Percentiles rank a stretch among this genome's conserved stretches.
Evolutionary conservation across 257 asterid species (phyloP).

Genomic region (Gentiana macrophylla): DNA sequence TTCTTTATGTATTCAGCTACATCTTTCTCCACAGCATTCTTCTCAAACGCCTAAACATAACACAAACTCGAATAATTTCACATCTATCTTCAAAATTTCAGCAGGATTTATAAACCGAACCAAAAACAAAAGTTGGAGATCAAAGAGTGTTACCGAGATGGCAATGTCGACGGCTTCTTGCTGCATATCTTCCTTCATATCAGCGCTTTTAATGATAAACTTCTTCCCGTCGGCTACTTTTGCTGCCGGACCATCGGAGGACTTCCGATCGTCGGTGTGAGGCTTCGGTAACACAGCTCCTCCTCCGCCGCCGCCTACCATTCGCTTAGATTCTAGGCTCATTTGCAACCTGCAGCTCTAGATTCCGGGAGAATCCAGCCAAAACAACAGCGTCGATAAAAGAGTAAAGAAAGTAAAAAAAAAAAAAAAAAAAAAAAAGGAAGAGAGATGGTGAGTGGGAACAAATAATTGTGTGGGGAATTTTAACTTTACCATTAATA

Average conservation of each 20-base stretch:
- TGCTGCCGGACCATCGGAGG: constrained; percentile 37
- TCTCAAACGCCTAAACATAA: constrained; percentile 71
- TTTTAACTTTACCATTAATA: too few species aligned
- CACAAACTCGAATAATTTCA: background rate
- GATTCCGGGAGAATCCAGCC: background rate
- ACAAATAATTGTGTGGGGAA: too few species aligned
- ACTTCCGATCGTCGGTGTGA: constrained; percentile 45
- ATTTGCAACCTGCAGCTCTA: constrained; percentile 6
- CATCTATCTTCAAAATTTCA: constrained; percentile 3
- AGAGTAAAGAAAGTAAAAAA: too few species aligned
- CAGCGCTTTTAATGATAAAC: constrained; percentile 78
- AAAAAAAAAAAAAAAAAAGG: too few species aligned
- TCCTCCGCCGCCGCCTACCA: constrained; percentile 50
- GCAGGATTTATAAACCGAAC: background rate
- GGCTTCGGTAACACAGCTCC: constrained; percentile 31
- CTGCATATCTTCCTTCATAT: constrained; percentile 91
- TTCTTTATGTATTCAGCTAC: constrained; percentile 94
- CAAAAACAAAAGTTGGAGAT: background rate
- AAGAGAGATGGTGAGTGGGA: too few species aligned
- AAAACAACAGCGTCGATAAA: background rate
- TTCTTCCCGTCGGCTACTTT: constrained; percentile 38
- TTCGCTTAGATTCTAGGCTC: constrained; percentile 68
- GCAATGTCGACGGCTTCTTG: constrained; percentile 92
- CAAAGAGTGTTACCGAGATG: constrained; percentile 45
- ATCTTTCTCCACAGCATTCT: constrained; percentile 81